These are phyloP conservation scores for Coemansia sp. DNA, from an alignment of 192 early-diverging fungal species.

Conservation along the genomic window DNA sequence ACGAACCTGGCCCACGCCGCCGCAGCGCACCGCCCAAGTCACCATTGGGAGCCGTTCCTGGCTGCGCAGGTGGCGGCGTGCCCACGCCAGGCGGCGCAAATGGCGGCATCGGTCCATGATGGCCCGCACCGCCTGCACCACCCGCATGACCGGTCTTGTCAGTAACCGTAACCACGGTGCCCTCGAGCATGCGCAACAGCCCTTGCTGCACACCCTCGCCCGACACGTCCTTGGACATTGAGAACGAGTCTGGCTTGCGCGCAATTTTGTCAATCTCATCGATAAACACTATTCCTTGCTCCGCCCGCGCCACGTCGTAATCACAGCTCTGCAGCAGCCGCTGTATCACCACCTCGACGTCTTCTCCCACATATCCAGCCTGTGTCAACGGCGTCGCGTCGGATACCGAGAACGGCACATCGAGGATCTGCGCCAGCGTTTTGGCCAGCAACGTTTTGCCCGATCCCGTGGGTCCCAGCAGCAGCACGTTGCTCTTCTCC, in stretches of 20 bases:
- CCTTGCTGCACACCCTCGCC: constrained; percentile 94
- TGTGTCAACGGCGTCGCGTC: constrained; percentile 92
- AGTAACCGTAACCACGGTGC: constrained; percentile 82
- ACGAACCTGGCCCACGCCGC: constrained; percentile 36
- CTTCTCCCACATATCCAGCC: constrained; percentile 89
- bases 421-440: constrained; percentile 78
- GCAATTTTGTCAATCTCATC: constrained; percentile 94
- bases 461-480: constrained; percentile 84
- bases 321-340: constrained; percentile 84
- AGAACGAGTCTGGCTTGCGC: constrained; percentile 68
- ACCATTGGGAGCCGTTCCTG: constrained; percentile 11
- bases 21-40: constrained; percentile 22
- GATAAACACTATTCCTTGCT: constrained; percentile 87
- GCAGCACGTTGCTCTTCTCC: constrained; percentile 88
- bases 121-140: constrained; percentile 15
- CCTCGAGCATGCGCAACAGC: constrained; percentile 83
- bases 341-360: constrained; percentile 84
- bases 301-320: constrained; percentile 81
- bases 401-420: constrained; percentile 86
- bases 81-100: constrained; percentile 20
- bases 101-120: constrained; percentile 27
- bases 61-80: constrained; percentile 19
- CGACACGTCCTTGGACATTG: constrained; percentile 80
- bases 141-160: constrained; percentile 67
- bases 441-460: constrained; percentile 81